Conservation (phyloP, 805 yeast genomes). For the Cyberlindnera mrakii region DNA sequence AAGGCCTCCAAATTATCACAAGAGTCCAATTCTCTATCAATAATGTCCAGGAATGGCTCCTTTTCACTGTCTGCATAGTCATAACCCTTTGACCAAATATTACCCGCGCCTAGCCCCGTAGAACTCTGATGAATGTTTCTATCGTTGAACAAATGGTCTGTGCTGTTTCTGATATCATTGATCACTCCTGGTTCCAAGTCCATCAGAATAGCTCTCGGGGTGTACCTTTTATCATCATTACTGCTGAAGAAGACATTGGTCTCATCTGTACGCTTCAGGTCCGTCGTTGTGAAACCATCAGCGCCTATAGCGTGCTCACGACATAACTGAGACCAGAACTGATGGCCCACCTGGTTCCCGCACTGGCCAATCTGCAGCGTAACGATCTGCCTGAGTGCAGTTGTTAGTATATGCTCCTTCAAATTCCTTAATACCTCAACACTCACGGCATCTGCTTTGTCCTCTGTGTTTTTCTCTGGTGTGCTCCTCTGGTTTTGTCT, state of each 20-base stretch:
- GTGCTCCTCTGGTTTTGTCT: too few species aligned
- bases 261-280: slow-evolving; percentile 50
- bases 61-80: slow-evolving; percentile 60
- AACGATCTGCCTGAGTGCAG: slow-evolving; percentile 9
- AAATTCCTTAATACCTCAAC: neutral
- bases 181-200: slow-evolving; percentile 92
- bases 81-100: slow-evolving; percentile 93
- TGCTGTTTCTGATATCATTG: slow-evolving; percentile 47
- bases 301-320: slow-evolving; percentile 72
- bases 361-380: slow-evolving; percentile 56
- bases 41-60: slow-evolving; percentile 73
- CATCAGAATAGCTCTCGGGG: slow-evolving; percentile 80
- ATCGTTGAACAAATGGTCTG: slow-evolving; percentile 70
- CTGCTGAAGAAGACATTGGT: slow-evolving; percentile 79
- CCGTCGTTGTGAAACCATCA: slow-evolving; percentile 26
- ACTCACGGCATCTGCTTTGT: slow-evolving; percentile 1
- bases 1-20: slow-evolving; percentile 88
- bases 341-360: slow-evolving; percentile 92
- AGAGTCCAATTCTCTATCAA: slow-evolving; percentile 85
- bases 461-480: too few species aligned
- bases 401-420: neutral
- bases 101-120: slow-evolving; percentile 93
- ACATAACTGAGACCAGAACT: slow-evolving; percentile 88
- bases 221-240: slow-evolving; percentile 68
- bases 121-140: slow-evolving; percentile 72